A percentile compares a stretch with the other conserved stretches of the same genome.
Evolutionary conservation across 1,139 yeast genomes (phyloP).

Genomic region (Suhomyces coccinellae): DNA sequence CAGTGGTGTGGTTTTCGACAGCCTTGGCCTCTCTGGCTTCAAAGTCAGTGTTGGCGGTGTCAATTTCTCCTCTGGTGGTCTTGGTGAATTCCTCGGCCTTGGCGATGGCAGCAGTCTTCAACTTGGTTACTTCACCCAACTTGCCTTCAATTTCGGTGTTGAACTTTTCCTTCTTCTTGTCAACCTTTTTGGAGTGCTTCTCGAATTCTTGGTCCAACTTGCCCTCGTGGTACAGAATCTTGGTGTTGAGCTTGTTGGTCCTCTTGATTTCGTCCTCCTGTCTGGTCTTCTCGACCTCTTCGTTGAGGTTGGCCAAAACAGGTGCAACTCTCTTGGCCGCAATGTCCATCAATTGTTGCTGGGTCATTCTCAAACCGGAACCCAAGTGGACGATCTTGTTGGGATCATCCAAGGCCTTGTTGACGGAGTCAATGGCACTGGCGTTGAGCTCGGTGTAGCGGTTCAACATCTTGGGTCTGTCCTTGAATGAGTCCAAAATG

Average conservation of each 20-base stretch:
- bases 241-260: slow-evolving; percentile 39
- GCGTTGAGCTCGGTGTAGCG: slow-evolving; percentile 52
- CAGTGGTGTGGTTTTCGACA: slow-evolving; percentile 45
- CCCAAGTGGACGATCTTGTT: slow-evolving; percentile 54
- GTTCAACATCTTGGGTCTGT: slow-evolving; percentile 49
- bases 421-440: slow-evolving; percentile 48
- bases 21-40: slow-evolving; percentile 50
- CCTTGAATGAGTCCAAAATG: slow-evolving; percentile 42
- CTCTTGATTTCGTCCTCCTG: slow-evolving; percentile 49
- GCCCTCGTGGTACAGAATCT: slow-evolving; percentile 43
- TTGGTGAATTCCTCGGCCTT: slow-evolving; percentile 40
- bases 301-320: slow-evolving; percentile 50
- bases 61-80: slow-evolving; percentile 43
- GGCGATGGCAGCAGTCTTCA: slow-evolving; percentile 32
- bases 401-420: slow-evolving; percentile 50
- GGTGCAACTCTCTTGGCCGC: slow-evolving; percentile 61
- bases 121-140: slow-evolving; percentile 32
- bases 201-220: slow-evolving; percentile 46
- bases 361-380: slow-evolving; percentile 55
- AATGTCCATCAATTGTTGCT: slow-evolving; percentile 55
- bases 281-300: slow-evolving; percentile 49
- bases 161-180: slow-evolving; percentile 42
- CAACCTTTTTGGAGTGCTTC: slow-evolving; percentile 41
- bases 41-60: slow-evolving; percentile 46
- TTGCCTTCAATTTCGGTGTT: slow-evolving; percentile 40